Evolutionary conservation across 257 asterid species (phyloP), one percentile per base, ranked within the genome.

Genomic region (Anisodus acutangulus): DNA sequence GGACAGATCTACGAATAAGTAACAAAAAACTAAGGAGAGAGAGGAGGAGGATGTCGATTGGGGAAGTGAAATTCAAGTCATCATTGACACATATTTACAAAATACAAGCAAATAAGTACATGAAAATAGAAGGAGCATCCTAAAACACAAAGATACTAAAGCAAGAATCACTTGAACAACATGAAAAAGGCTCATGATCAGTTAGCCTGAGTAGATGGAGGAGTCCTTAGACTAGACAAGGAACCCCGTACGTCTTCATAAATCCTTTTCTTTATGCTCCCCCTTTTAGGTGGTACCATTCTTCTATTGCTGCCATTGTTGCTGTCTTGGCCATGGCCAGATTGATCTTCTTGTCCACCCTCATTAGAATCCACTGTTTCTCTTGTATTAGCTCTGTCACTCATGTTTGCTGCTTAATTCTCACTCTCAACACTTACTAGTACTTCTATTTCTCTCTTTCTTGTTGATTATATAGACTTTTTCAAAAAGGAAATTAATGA

Each of bases 181-280:
- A 64, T 68, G 71, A 16, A 68, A 15, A 15, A 37, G 78, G 78
- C 6, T 68, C 78, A 10, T 39, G 7, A 9, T 9, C 4, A 8
- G 78, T 15, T 68, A 7, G 22, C 22, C 12, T 37, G 1, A 68
- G 69, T 22, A 63, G 68, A 62, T n/a, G 68, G 37, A 19, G 68
- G 6, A 3, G 22, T 39, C 11, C 6, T 13, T 7, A 22, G 12
- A 0, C 19, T 12, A 66, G 9, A 2, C 1, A 0, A 12, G 4
- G n/a, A 31, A 66, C n/a, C 45, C 45, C 0, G 0, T 39, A 68
- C 5, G 15, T 68, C 78, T 68, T 1, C 2, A 0, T 0, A 0
- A 37, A 68, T 68, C 26, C 0, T 0, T 68, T 0, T 1, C 16
- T 0, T 1, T 39, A 39, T 69, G 2, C 0, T 0, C 9, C 78